phyloP scores from a whole-genome alignment of 306 rosid species.

The Cicer yamashitae region DNA sequence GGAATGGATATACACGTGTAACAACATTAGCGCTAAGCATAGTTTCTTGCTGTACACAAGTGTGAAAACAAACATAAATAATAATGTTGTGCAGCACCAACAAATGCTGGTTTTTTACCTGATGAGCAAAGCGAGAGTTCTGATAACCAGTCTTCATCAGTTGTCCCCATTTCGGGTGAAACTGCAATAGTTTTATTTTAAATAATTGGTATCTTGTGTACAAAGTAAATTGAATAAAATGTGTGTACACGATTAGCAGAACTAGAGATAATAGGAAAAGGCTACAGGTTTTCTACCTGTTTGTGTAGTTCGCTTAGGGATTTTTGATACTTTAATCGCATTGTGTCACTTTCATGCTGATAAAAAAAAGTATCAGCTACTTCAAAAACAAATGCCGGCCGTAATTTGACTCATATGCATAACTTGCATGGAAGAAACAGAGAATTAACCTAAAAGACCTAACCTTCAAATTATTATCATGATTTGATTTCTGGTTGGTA shows the following conservation, averaged over 20 bases:
- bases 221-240: constrained; percentile 14
- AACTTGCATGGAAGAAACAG: neutral
- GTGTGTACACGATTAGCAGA: neutral
- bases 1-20: too few relatives aligned
- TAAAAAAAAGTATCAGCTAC: constrained; percentile 14
- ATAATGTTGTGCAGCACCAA: neutral
- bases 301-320: constrained; percentile 75
- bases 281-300: constrained; percentile 53
- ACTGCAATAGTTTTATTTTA: constrained; percentile 55
- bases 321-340: constrained; percentile 68
- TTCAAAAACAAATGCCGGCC: neutral
- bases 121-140: constrained; percentile 97
- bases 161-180: constrained; percentile 94
- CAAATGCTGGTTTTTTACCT: constrained; percentile 52
- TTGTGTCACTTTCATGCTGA: constrained; percentile 66
- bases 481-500: constrained; percentile 52
- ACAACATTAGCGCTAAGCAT: neutral
- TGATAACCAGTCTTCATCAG: constrained; percentile 98
- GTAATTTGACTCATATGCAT: constrained; percentile 14
- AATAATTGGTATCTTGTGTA: constrained; percentile 31
- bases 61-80: neutral
- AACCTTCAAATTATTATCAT: constrained; percentile 61
- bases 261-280: constrained; percentile 2
- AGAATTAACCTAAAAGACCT: constrained; percentile 35
- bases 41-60: neutral